Percentiles rank a stretch among this genome's conserved stretches.
Conservation (phyloP, 768 basidiomycete genomes). For the Serendipita sp. region DNA sequence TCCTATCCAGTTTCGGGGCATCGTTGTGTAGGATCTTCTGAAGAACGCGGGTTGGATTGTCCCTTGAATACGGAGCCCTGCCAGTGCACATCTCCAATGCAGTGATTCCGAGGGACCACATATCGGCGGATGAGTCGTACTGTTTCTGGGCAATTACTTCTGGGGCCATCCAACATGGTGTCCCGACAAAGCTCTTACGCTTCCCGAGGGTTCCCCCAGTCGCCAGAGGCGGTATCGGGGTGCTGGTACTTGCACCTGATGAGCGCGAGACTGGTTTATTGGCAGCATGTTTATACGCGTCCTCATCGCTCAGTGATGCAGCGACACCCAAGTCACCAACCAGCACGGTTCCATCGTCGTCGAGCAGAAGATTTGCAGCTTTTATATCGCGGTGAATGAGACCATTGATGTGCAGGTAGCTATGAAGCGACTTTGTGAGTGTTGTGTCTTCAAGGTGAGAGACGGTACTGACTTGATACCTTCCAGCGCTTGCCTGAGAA, state of each 20-base stretch:
- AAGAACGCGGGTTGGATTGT: constrained; percentile 56
- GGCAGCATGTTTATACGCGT: constrained; percentile 10
- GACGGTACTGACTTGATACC: constrained; percentile 65
- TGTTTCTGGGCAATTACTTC: constrained; percentile 73
- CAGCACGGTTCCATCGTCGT: constrained; percentile 79
- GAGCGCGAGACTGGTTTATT: constrained; percentile 16
- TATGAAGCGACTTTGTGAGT: constrained; percentile 18
- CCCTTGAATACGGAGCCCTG: constrained; percentile 66
- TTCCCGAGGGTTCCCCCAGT: constrained; percentile 36
- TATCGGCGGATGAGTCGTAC: constrained; percentile 79
- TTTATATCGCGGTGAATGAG: constrained; percentile 92
- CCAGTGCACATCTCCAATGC: constrained; percentile 80
- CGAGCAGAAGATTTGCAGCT: constrained; percentile 83
- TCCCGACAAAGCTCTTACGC: constrained; percentile 85
- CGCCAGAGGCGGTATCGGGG: background rate
- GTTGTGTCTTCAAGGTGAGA: constrained; percentile 10
- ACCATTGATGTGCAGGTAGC: constrained; percentile 77
- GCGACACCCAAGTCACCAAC: constrained; percentile 89
- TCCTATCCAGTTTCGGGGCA: constrained; percentile 60
- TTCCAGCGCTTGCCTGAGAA: constrained; percentile 68
- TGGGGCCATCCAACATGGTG: constrained; percentile 97
- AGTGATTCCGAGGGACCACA: constrained; percentile 96
- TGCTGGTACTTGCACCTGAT: constrained; percentile 21
- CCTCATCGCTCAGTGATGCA: constrained; percentile 60
- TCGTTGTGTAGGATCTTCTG: constrained; percentile 64